Base-by-base conservation (phyloP, 495 filamentous ascomycete species). In the Ascobolus immersus region DNA sequence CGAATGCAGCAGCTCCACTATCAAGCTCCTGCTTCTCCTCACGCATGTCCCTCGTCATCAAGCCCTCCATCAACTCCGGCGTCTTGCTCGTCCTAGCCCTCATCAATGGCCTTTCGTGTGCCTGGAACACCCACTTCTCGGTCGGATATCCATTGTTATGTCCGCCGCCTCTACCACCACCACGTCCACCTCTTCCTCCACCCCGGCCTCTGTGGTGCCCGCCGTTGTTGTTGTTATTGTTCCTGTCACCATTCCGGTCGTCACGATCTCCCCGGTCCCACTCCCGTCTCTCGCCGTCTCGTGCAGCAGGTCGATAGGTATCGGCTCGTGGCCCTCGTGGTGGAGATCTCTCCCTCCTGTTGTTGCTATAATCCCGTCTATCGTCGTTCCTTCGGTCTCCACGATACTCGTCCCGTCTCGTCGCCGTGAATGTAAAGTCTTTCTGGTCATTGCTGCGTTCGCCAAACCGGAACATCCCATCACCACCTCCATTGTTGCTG, bases 81-180 rank as follows among this genome's bases (percentile, higher is more conserved):
- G 47, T 50, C 25, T 50, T 50, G 24, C 43, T 46, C 4, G 42
- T 36, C 7, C 32, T 34, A 42, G 49, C 49, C 26, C 35, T 46
- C 37, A 50, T 25, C 13, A 50, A 45, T 7, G 46, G 42, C 23
- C 47, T 47, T 38, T 48, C 45, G 28, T 50, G 47, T 2, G 47
- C 47, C 11, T 46, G 47, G 4, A 49, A n/a, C n/a, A n/a, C n/a
- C n/a, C n/a, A n/a, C n/a, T n/a, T n/a, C n/a, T n/a, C n/a, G n/a
- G n/a, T n/a, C 28, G 12, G 46, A 33, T 19, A 34, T 15, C 43
- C 43, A 12, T 30, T 15, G 19, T 38, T 37, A n/a, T 37, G 18
- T 4, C 31, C 34, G 21, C 34, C 31, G n/a, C 28, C 26, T 17
- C 12, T 25, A 28, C 33, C 28, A 11, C 28, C 21, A 12, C 36